A percentile compares a stretch with the other conserved stretches of the same genome.
phyloP scores from a whole-genome alignment of 208 protist genomes.

The Endotrypanum monterogeii region DNA sequence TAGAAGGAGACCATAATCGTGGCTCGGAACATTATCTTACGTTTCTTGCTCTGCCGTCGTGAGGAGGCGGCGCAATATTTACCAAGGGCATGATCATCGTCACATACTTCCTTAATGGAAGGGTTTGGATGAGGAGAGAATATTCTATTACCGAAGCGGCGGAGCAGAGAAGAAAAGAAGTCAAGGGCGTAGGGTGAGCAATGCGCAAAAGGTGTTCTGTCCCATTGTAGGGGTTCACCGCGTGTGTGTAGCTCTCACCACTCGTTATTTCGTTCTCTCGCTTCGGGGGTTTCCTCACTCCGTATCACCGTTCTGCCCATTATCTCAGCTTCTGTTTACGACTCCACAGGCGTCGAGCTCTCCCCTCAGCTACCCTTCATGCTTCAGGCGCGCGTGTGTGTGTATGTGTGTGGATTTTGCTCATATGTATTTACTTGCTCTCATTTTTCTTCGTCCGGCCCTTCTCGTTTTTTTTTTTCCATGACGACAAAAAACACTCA shows the following conservation, averaged over 20 bases:
- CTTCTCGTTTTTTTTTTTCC: no score
- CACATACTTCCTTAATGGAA: no score
- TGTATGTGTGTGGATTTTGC: no score
- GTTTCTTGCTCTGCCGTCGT: not conserved
- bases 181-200: not conserved
- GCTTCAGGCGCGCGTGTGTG: no score
- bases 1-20: no score
- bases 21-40: not conserved
- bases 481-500: no score
- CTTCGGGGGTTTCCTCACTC: not conserved
- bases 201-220: not conserved
- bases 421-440: no score
- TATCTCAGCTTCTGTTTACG: no score
- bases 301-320: no score
- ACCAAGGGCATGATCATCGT: not conserved
- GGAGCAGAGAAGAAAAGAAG: not conserved
- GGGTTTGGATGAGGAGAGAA: not conserved
- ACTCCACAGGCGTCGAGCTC: no score
- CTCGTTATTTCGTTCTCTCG: not conserved
- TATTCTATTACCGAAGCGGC: not conserved
- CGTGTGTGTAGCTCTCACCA: not conserved
- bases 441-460: no score
- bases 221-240: not conserved
- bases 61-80: not conserved
- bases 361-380: no score